Evolutionary conservation across 768 basidiomycete genomes (phyloP).

Genomic region (Podaxis mareebaensis): DNA sequence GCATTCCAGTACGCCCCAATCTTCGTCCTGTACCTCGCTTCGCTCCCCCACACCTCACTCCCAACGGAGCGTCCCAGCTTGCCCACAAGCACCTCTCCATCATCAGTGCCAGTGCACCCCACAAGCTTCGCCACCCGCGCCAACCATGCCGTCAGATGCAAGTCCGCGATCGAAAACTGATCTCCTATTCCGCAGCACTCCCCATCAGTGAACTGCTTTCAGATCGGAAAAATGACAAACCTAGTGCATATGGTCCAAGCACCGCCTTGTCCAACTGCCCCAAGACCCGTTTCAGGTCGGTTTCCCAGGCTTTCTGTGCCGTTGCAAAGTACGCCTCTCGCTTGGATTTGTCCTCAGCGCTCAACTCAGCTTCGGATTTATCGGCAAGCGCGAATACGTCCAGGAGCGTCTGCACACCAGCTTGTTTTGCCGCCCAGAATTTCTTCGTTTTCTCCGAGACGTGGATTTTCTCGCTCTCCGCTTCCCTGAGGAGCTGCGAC

Average conservation of each 20-base stretch:
- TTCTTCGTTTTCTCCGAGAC: conserved; percentile 63
- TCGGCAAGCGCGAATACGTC: conserved; percentile 48
- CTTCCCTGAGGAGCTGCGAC: conserved; percentile 49
- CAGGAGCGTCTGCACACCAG: conserved; percentile 41
- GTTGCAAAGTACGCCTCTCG: conserved; percentile 52
- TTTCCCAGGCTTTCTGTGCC: conserved; percentile 56
- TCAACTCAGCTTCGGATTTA: conserved; percentile 38
- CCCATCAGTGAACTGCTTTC: not conserved
- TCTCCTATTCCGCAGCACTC: conserved; percentile 54
- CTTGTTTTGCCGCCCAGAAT: conserved; percentile 62
- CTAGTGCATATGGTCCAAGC: conserved; percentile 63
- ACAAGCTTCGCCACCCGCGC: conserved; percentile 56
- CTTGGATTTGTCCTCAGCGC: conserved; percentile 36
- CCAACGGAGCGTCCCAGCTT: conserved; percentile 58
- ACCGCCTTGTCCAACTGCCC: conserved; percentile 54
- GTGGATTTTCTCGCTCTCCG: conserved; percentile 44
- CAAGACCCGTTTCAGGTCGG: conserved; percentile 45
- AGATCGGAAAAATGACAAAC: conserved; percentile 37
- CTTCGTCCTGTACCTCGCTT: conserved; percentile 47
- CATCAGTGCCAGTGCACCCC: conserved; percentile 51
- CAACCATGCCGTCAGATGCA: conserved; percentile 81
- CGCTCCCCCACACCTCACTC: conserved; percentile 41
- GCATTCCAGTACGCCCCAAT: conserved; percentile 74
- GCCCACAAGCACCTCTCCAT: conserved; percentile 48
- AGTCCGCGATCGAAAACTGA: conserved; percentile 78